Conservation (phyloP, 257 asterid species). For the Plantago ovata region DNA sequence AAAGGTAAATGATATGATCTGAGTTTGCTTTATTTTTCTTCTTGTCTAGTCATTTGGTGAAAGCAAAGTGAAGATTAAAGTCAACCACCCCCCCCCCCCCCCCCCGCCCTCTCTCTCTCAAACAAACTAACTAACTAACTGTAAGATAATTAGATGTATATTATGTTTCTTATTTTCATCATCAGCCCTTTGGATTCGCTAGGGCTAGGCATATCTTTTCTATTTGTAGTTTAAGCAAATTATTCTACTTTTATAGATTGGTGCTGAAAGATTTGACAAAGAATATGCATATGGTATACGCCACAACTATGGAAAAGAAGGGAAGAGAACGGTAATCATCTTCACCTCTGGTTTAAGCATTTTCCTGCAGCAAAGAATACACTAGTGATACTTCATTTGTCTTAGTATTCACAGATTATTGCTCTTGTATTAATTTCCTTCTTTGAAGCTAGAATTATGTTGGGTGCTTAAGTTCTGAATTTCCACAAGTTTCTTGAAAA, state of each 20-base stretch:
- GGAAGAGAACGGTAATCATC: conserved; percentile 79
- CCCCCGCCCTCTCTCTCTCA: too few relatives aligned
- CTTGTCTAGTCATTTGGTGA: conserved; percentile 5
- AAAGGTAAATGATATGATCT: conserved; percentile 45
- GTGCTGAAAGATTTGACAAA: conserved; percentile 91
- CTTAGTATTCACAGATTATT: not conserved
- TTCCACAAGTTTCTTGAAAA: not conserved
- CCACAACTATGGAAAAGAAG: conserved; percentile 98
- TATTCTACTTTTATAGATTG: conserved; percentile 58
- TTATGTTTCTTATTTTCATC: not conserved
- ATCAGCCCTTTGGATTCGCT: not conserved
- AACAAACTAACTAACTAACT: too few relatives aligned
- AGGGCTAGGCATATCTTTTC: not conserved
- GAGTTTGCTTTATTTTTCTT: conserved; percentile 5
- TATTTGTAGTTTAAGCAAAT: conserved; percentile 6
- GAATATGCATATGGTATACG: conserved; percentile 89
- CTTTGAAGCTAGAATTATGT: conserved; percentile 3
- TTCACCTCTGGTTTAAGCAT: conserved; percentile 1
- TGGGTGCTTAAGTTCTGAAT: not conserved
- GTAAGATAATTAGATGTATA: too few relatives aligned
- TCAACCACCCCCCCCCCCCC: too few relatives aligned
- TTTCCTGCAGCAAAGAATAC: conserved; percentile 8
- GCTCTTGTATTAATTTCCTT: not conserved
- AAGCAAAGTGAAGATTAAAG: not conserved
- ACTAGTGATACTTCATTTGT: conserved; percentile 14